Base-by-base conservation (phyloP, 2,329 filamentous ascomycete genomes). In the Aspergillus melleus region DNA sequence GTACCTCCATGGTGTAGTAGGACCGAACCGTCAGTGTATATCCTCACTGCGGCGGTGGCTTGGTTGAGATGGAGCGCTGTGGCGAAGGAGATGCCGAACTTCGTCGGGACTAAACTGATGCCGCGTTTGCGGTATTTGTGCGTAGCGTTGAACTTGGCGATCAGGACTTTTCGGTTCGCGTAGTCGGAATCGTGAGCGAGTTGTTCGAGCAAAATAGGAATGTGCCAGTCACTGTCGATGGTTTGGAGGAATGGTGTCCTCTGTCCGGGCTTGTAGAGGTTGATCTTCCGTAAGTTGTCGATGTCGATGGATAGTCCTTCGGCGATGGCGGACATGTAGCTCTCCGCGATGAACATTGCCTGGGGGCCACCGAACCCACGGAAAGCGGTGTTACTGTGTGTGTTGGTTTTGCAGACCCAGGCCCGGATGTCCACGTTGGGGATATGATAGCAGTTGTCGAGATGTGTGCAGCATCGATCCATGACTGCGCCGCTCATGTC, bases 31-130 rank as follows among this genome's bases (percentile, higher is more conserved):
- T 70, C 68, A 0, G 62, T 62, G 30, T 70, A 70, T 29, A 69
- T 60, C 14, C 61, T 56, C 2, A 70, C 67, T 0, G 59, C 57
- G 8, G 68, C 68, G 12, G 57, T 61, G 0, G 64, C 68, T 47
- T 70, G 68, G 39, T 70, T 70, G 8, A 70, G 61, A 61, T 69
- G 66, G 12, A 70, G 20, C 8, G 66, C 67, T 0, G 68, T 69
- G 0, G 69, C 70, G 53, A 70, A 70, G 6, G 65, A 68, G 12
- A 70, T 60, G 1, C 68, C 68, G 50, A 70, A 70, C 46, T 70
- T 70, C 1, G 64, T 70, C 0, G 68, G 68, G 4, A 70, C 57
- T 10, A 69, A 26, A 9, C 57, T 61, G 16, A 70, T 67, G 1
- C 68, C 68, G 1, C 68, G 52, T 44, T 70, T 70, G 26, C 64